phyloP scores from a whole-genome alignment of 2,329 filamentous ascomycete species.

The Colletotrichum graminicola region DNA sequence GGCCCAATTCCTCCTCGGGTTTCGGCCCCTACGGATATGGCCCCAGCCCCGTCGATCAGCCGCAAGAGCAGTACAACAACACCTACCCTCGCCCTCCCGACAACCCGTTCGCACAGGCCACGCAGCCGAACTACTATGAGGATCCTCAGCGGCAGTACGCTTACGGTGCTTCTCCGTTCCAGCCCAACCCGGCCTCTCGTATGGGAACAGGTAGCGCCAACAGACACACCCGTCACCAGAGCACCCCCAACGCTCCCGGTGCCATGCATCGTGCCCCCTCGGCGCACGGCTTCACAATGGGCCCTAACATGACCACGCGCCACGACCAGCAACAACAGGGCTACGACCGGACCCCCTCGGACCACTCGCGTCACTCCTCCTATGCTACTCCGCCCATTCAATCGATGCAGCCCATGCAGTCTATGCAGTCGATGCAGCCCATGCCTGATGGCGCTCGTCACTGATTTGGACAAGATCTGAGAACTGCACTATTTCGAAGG shows the following conservation, averaged over 20 bases:
- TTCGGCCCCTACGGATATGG: slow-evolving; percentile 40
- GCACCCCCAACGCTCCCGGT: slow-evolving; percentile 45
- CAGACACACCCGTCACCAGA: slow-evolving; percentile 50
- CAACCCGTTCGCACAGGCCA: slow-evolving; percentile 27
- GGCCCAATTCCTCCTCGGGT: slow-evolving; percentile 40
- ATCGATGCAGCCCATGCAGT: slow-evolving; percentile 36
- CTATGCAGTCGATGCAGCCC: slow-evolving; percentile 22
- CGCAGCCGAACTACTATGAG: slow-evolving; percentile 45
- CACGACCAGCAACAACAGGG: slow-evolving; percentile 30
- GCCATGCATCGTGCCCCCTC: slow-evolving; percentile 39
- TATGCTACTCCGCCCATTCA: slow-evolving; percentile 32
- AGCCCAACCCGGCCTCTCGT: slow-evolving; percentile 25
- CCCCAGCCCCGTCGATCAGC: slow-evolving; percentile 31
- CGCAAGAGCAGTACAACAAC: slow-evolving; percentile 42
- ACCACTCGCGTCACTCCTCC: slow-evolving; percentile 30
- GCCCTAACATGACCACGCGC: slow-evolving; percentile 33
- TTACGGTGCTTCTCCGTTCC: slow-evolving; percentile 35
- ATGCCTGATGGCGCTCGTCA: slow-evolving; percentile 34
- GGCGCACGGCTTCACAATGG: slow-evolving; percentile 39
- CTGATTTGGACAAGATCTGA: slow-evolving; percentile 32
- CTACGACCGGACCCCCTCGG: slow-evolving; percentile 37
- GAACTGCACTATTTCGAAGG: slow-evolving; percentile 38
- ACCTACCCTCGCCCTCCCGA: slow-evolving; percentile 41
- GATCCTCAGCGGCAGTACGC: slow-evolving; percentile 43
- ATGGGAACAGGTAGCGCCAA: slow-evolving; percentile 26